These are phyloP conservation scores for Ligustrum vulgare DNA, from an alignment of 257 asterid species.

Conservation along the genomic window DNA sequence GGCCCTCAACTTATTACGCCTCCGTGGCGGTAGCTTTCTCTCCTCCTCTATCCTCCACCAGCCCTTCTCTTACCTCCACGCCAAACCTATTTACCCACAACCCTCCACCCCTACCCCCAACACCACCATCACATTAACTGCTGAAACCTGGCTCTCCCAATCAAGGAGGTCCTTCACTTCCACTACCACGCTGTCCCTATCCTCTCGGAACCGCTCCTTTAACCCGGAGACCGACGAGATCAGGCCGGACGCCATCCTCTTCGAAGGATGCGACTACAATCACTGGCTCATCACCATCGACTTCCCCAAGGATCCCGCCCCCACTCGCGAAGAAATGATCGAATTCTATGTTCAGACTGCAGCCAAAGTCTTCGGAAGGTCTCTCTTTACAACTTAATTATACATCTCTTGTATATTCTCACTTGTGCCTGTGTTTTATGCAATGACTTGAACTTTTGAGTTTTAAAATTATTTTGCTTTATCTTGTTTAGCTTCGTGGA, in stretches of 20 bases:
- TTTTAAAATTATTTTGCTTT: not conserved
- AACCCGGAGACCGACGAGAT: constrained; percentile 55
- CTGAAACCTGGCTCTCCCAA: constrained; percentile 17
- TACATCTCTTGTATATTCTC: not conserved
- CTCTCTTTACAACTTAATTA: not conserved
- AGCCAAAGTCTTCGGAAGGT: constrained; percentile 91
- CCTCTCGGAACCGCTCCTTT: constrained; percentile 34
- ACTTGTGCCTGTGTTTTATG: not conserved
- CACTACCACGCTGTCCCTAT: constrained; percentile 34
- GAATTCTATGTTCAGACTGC: constrained; percentile 68
- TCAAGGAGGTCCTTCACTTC: constrained; percentile 40
- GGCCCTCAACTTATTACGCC: constrained; percentile 38
- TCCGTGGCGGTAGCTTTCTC: constrained; percentile 43
- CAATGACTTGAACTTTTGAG: not conserved
- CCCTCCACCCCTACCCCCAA: no score
- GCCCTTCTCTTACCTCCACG: constrained; percentile 27
- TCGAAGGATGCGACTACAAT: constrained; percentile 95
- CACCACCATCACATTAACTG: constrained; percentile 17
- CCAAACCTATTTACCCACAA: constrained; percentile 12
- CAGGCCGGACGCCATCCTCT: constrained; percentile 75
- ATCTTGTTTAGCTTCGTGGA: not conserved
- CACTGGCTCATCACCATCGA: constrained; percentile 95
- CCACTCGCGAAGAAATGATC: constrained; percentile 67
- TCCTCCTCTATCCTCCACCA: constrained; percentile 35
- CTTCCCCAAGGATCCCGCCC: constrained; percentile 52